Evolutionary conservation across 371 early-diverging fungal genomes (phyloP).

Genomic region (Chytridium lagenaria): DNA sequence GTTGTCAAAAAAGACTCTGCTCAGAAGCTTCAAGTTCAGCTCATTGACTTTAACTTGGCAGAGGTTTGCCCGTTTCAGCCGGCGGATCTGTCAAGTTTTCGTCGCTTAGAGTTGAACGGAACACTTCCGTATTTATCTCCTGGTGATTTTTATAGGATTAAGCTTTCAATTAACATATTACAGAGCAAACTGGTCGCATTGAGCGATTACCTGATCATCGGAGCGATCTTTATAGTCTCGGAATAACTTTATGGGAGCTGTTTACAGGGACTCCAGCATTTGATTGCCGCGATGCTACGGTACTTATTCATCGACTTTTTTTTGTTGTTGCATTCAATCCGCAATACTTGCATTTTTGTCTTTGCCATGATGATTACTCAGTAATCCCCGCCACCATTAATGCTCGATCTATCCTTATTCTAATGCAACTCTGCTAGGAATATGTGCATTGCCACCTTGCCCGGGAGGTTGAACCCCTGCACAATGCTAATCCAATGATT

Average conservation of each 20-base stretch:
- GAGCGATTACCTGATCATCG: constrained; percentile 48
- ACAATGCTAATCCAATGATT: constrained; percentile 35
- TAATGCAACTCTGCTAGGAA: constrained; percentile 40
- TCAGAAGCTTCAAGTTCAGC: constrained; percentile 34
- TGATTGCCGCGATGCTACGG: constrained; percentile 46
- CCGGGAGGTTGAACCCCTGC: constrained; percentile 41
- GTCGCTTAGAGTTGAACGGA: constrained; percentile 35
- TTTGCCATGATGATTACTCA: too few species aligned
- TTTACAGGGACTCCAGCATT: constrained; percentile 48
- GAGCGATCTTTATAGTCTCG: constrained; percentile 57
- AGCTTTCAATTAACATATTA: constrained; percentile 1
- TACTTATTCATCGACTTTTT: constrained; percentile 19
- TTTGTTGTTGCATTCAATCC: too few species aligned
- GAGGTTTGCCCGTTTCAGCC: constrained; percentile 19
- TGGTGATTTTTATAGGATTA: constrained; percentile 22
- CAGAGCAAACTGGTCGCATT: constrained; percentile 56
- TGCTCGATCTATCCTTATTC: too few species aligned
- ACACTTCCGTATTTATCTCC: constrained; percentile 53
- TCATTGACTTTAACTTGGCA: constrained; percentile 53
- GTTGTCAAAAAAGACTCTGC: constrained; percentile 23
- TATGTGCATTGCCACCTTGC: constrained; percentile 56
- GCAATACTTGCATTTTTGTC: too few species aligned
- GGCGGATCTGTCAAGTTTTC: neutral
- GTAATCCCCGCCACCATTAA: too few species aligned
- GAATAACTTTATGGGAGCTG: constrained; percentile 56